Conservation (phyloP, 495 filamentous ascomycete species). For the Cladorrhinum samala region DNA sequence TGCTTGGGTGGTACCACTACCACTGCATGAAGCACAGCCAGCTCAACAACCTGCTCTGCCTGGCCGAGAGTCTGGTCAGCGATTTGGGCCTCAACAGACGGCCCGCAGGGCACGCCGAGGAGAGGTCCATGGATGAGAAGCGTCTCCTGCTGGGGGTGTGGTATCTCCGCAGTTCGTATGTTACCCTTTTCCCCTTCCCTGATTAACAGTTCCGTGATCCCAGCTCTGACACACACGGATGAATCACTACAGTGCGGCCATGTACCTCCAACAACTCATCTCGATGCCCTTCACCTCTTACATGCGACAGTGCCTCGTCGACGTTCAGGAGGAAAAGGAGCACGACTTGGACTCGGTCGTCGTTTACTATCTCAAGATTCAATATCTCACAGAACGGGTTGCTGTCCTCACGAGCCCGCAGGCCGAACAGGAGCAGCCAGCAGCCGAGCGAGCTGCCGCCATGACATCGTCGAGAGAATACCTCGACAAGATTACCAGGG, state of each 20-base stretch:
- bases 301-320: conserved; percentile 30
- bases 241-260: conserved; percentile 15
- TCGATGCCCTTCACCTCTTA: conserved; percentile 29
- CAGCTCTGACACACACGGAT: no score
- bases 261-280: conserved; percentile 27
- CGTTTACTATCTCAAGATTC: conserved; percentile 30
- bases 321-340: conserved; percentile 27
- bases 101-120: conserved; percentile 13
- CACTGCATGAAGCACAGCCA: conserved; percentile 37
- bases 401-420: conserved; percentile 21
- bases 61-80: conserved; percentile 40
- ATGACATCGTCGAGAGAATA: conserved; percentile 2
- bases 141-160: conserved; percentile 34
- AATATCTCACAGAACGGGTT: conserved; percentile 35
- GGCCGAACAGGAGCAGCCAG: conserved; percentile 7
- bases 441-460: conserved; percentile 12
- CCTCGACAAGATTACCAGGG: background rate
- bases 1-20: conserved; percentile 42
- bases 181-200: background rate
- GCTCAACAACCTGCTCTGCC: conserved; percentile 38
- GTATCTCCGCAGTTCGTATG: conserved; percentile 37
- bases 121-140: conserved; percentile 30
- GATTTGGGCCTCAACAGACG: conserved; percentile 40
- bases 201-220: background rate
- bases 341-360: conserved; percentile 28